These are phyloP conservation scores for Colletotrichum sansevieriae DNA, from an alignment of 2,329 filamentous ascomycete genomes.

Conservation along the genomic window DNA sequence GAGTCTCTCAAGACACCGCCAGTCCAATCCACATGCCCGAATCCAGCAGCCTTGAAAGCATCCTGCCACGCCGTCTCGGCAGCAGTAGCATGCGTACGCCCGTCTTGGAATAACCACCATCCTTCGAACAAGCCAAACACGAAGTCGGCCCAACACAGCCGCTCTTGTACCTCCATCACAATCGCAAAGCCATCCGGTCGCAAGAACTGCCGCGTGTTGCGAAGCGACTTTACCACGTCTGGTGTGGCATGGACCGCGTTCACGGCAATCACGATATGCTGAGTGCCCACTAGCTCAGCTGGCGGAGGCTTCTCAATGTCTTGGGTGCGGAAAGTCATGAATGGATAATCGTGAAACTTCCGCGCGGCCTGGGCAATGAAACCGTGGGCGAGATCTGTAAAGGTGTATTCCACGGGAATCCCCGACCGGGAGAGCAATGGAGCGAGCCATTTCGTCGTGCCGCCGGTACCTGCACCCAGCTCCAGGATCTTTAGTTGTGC, in stretches of 20 bases:
- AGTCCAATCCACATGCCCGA: slow-evolving; percentile 43
- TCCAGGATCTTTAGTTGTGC: slow-evolving; percentile 14
- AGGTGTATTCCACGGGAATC: slow-evolving; percentile 52
- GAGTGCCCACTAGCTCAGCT: slow-evolving; percentile 44
- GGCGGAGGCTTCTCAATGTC: slow-evolving; percentile 28
- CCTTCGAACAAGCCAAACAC: slow-evolving; percentile 54
- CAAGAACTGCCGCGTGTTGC: slow-evolving; percentile 46
- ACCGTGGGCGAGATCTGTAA: slow-evolving; percentile 54
- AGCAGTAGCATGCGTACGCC: slow-evolving; percentile 40
- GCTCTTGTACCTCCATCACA: slow-evolving; percentile 52
- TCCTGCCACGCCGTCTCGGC: slow-evolving; percentile 24
- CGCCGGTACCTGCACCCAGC: slow-evolving; percentile 22
- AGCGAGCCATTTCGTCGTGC: slow-evolving; percentile 38
- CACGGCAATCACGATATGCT: slow-evolving; percentile 50
- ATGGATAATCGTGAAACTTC: slow-evolving; percentile 36
- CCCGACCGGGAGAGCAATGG: slow-evolving; percentile 46
- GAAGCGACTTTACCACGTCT: slow-evolving; percentile 40
- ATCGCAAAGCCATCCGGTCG: slow-evolving; percentile 51
- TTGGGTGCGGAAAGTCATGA: slow-evolving; percentile 26
- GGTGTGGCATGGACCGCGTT: slow-evolving; percentile 53
- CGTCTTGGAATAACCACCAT: slow-evolving; percentile 55
- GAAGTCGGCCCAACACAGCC: slow-evolving; percentile 50
- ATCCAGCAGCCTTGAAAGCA: slow-evolving; percentile 37
- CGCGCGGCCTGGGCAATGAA: slow-evolving; percentile 49
- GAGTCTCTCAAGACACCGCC: slow-evolving; percentile 35